phyloP scores from a whole-genome alignment of 495 filamentous ascomycete genomes.

The Platismatia glauca region DNA sequence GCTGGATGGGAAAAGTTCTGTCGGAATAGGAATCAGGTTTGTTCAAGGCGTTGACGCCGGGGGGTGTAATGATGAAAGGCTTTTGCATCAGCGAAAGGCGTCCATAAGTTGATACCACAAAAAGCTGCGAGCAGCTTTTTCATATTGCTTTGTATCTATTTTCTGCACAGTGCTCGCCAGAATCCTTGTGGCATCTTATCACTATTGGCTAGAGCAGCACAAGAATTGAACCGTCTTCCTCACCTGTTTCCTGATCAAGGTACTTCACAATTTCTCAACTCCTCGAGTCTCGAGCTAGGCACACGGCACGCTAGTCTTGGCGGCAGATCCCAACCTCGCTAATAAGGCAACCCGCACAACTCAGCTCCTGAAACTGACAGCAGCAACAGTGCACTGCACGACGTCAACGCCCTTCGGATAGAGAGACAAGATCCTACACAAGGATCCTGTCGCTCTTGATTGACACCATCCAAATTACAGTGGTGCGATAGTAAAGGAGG shows the following conservation, averaged over 20 bases:
- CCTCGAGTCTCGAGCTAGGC: background rate
- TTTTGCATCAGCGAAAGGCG: slow-evolving; percentile 16
- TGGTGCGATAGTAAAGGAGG: slow-evolving; percentile 24
- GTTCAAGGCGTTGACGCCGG: slow-evolving; percentile 1
- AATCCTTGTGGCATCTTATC: background rate
- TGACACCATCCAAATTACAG: slow-evolving; percentile 9
- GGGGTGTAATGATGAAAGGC: background rate
- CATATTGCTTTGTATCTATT: slow-evolving; percentile 9
- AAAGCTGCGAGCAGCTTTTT: slow-evolving; percentile 4
- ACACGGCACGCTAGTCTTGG: slow-evolving; percentile 1
- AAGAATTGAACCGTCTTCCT: too few relatives aligned
- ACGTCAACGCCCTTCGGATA: background rate
- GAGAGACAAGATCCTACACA: slow-evolving; percentile 23
- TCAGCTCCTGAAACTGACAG: background rate
- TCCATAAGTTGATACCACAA: slow-evolving; percentile 12
- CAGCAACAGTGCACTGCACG: background rate
- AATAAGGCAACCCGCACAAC: slow-evolving; percentile 18
- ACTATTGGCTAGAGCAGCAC: background rate
- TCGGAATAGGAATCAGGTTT: background rate
- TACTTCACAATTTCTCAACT: too few relatives aligned
- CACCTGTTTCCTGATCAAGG: too few relatives aligned
- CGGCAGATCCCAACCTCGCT: slow-evolving; percentile 13
- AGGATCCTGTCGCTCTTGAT: slow-evolving; percentile 23
- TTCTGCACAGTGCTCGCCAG: background rate
- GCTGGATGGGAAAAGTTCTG: background rate